phyloP scores from a whole-genome alignment of 257 asterid species.

The Thymus quinquecostatus region DNA sequence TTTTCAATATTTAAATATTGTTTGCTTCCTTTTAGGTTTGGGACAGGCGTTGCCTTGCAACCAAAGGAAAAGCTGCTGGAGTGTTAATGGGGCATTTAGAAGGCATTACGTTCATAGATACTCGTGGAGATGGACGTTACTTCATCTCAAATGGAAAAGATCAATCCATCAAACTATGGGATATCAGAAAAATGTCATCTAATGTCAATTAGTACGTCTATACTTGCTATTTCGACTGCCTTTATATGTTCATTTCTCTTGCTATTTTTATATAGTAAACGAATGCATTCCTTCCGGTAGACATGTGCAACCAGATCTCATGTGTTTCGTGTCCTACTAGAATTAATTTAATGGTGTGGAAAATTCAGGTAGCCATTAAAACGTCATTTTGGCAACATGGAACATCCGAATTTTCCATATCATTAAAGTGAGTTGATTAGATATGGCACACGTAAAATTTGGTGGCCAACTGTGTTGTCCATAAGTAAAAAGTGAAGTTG shows the following conservation, averaged over 20 bases:
- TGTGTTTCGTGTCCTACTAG: too few species aligned
- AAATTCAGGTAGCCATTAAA: too few species aligned
- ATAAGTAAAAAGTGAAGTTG: too few species aligned
- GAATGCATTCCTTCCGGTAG: neutral
- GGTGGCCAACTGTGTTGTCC: too few species aligned
- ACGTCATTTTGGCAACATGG: too few species aligned
- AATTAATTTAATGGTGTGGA: too few species aligned
- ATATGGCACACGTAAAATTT: too few species aligned
- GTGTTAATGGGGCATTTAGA: conserved; percentile 90
- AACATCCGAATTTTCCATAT: too few species aligned
- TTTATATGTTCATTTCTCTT: neutral
- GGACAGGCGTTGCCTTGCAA: conserved; percentile 88
- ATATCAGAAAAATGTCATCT: conserved; percentile 92
- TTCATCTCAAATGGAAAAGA: conserved; percentile 94
- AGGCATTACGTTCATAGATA: conserved; percentile 84
- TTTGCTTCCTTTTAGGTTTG: conserved; percentile 62
- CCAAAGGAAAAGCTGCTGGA: conserved; percentile 69
- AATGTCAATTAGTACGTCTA: conserved; percentile 71
- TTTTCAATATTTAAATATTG: neutral
- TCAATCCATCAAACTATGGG: conserved; percentile 94
- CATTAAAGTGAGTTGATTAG: too few species aligned
- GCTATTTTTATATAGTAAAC: too few species aligned
- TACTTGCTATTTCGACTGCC: conserved; percentile 14
- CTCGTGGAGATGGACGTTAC: conserved; percentile 97
- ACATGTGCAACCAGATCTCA: neutral